These are phyloP conservation scores for Stagonosporopsis vannaccii DNA, from an alignment of 2,329 filamentous ascomycete genomes.

Conservation along the genomic window DNA sequence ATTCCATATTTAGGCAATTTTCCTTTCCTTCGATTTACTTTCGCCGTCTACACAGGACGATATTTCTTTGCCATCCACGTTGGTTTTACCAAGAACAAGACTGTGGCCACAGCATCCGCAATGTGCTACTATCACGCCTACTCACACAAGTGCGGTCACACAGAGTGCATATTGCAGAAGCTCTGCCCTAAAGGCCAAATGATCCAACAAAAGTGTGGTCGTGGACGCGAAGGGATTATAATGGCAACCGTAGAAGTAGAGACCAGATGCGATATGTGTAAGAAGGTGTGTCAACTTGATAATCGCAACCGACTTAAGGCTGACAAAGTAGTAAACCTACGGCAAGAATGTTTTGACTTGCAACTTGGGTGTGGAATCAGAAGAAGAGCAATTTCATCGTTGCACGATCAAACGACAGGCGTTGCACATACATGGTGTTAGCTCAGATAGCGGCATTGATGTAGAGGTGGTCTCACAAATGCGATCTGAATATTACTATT, in stretches of 20 bases:
- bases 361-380: neutral
- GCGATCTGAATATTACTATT: neutral
- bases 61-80: neutral
- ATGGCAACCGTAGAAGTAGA: slow-evolving; percentile 42
- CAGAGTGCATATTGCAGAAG: slow-evolving; percentile 46
- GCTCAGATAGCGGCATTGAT: neutral
- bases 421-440: neutral
- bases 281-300: slow-evolving; percentile 23
- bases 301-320: neutral
- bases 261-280: slow-evolving; percentile 35
- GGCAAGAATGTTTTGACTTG: neutral
- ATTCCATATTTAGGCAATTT: neutral
- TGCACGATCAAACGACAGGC: neutral
- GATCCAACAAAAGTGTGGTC: slow-evolving; percentile 41
- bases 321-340: neutral
- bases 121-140: slow-evolving; percentile 60
- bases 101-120: neutral
- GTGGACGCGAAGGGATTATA: slow-evolving; percentile 42
- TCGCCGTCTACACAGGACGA: neutral
- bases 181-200: slow-evolving; percentile 41
- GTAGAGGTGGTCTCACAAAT: neutral
- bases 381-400: neutral
- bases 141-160: slow-evolving; percentile 55
- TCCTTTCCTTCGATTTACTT: neutral
- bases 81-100: neutral